Evolutionary conservation across 768 basidiomycete genomes (phyloP).

Genomic region (Trametes sanguinea): DNA sequence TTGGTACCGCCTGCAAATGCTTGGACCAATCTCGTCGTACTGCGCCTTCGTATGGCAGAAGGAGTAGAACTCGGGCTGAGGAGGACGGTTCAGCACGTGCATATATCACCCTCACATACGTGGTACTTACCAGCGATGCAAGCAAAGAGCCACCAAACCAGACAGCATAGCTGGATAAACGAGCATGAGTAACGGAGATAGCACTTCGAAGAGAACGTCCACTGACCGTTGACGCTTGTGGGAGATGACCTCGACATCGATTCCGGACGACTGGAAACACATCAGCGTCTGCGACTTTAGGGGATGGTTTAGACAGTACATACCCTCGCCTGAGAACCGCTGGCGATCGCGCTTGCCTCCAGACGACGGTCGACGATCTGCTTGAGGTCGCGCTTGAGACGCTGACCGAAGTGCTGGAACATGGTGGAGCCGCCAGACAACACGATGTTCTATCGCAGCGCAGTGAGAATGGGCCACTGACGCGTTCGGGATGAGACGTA

Average conservation of each 20-base stretch:
- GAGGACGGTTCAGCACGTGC: background rate
- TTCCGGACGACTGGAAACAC: slow-evolving; percentile 77
- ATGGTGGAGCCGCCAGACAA: slow-evolving; percentile 97
- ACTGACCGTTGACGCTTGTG: slow-evolving; percentile 92
- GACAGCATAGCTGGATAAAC: slow-evolving; percentile 71
- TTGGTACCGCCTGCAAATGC: slow-evolving; percentile 89
- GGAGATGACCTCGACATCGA: slow-evolving; percentile 97
- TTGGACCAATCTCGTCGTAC: slow-evolving; percentile 91
- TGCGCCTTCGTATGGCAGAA: slow-evolving; percentile 94
- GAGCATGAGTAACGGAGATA: slow-evolving; percentile 4
- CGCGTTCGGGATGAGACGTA: slow-evolving; percentile 28
- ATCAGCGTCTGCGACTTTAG: background rate
- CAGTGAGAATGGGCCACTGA: background rate
- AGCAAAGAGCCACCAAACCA: slow-evolving; percentile 98
- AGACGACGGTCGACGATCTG: slow-evolving; percentile 90
- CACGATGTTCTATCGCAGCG: slow-evolving; percentile 79
- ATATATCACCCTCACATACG: background rate
- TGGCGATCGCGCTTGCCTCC: slow-evolving; percentile 70
- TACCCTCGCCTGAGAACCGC: slow-evolving; percentile 78
- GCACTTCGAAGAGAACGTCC: background rate
- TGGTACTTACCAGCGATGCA: slow-evolving; percentile 78
- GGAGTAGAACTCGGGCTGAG: slow-evolving; percentile 90
- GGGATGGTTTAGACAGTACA: slow-evolving; percentile 20
- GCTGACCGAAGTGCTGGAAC: slow-evolving; percentile 98
- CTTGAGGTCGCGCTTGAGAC: slow-evolving; percentile 94